A percentile compares a stretch with the other conserved stretches of the same genome.
These are phyloP conservation scores for Aspergillus olivimuriae DNA, from an alignment of 495 filamentous ascomycete species.

Conservation along the genomic window DNA sequence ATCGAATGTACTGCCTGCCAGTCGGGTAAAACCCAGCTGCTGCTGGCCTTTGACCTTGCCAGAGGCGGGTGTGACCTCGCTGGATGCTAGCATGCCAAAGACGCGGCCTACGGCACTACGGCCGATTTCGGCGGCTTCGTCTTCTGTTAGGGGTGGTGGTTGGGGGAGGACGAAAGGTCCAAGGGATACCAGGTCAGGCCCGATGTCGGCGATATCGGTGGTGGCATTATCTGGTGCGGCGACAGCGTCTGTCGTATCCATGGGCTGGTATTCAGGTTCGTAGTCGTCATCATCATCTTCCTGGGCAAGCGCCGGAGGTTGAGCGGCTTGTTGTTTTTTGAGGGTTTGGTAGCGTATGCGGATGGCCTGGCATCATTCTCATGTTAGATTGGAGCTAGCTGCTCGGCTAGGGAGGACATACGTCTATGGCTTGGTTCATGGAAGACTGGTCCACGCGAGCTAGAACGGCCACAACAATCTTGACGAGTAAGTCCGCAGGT, in stretches of 20 bases:
- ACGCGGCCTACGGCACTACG: slow-evolving; percentile 65
- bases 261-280: slow-evolving; percentile 72
- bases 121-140: slow-evolving; percentile 61
- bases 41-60: slow-evolving; percentile 34
- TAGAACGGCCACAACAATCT: slow-evolving; percentile 68
- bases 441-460: slow-evolving; percentile 53
- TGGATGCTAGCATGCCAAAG: slow-evolving; percentile 64
- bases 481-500: slow-evolving; percentile 65
- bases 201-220: slow-evolving; percentile 43
- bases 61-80: slow-evolving; percentile 57
- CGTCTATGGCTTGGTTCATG: slow-evolving; percentile 64
- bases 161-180: slow-evolving; percentile 71
- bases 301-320: slow-evolving; percentile 35
- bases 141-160: slow-evolving; percentile 63
- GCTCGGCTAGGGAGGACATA: slow-evolving; percentile 15
- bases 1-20: slow-evolving; percentile 81
- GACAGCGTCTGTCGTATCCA: slow-evolving; percentile 66
- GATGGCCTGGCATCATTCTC: slow-evolving; percentile 35
- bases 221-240: slow-evolving; percentile 63
- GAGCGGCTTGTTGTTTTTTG: slow-evolving; percentile 34
- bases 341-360: slow-evolving; percentile 42
- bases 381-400: slow-evolving; percentile 4
- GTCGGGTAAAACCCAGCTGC: slow-evolving; percentile 62
- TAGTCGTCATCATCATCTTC: slow-evolving; percentile 89
- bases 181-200: slow-evolving; percentile 51